Evolutionary conservation across 495 filamentous ascomycete species (phyloP), one percentile per base, ranked within the genome.

Genomic region (Hypoxylon rickii): DNA sequence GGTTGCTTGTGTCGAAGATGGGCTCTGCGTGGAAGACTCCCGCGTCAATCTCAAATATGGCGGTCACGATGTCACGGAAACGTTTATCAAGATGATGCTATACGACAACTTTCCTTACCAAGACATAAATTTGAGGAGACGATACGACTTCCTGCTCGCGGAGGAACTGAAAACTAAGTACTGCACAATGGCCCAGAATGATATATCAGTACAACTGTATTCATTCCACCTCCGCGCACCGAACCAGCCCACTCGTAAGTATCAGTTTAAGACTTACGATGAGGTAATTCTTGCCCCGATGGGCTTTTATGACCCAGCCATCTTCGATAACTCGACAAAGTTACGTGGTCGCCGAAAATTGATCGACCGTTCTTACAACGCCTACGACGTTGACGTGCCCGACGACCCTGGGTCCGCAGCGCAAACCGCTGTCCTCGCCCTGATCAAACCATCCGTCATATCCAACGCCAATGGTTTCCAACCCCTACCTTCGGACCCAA

Each of bases 11-110:
- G 95, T 97, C 20, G 94, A 98, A 65, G 94, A 98, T 68, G 94
- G 94, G 10, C 88, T 98, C 78, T 92, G 88, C 68, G 76, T 96
- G 21, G 92, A 96, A 56, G 92, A 96, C 58, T 97, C 94, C 3
- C 69, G 82, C 21, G 79, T 98, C 56, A 98, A 97, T 66, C 77
- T 97, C 41, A 97, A 97, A 70, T 96, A 87, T 60, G 94, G 94
- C 40, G 95, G 94, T 1, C 81, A 78, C 42, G 94, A 98, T 72
- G 88, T 97, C 34, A 97, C 95, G 2, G 92, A 96, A 64, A 88
- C 89, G 0, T 95, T 98, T 59, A 79, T 96, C 62, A 94, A 92
- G 70, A 96, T 97, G 92, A 90, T 97, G 90, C 81, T 98, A 16
- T 88, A 88, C 65, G 90, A 96, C 66, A 84, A 92, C 56, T 96